Evolutionary conservation across 2,329 filamentous ascomycete species (phyloP).

Genomic region (Arthroderma uncinatum): DNA sequence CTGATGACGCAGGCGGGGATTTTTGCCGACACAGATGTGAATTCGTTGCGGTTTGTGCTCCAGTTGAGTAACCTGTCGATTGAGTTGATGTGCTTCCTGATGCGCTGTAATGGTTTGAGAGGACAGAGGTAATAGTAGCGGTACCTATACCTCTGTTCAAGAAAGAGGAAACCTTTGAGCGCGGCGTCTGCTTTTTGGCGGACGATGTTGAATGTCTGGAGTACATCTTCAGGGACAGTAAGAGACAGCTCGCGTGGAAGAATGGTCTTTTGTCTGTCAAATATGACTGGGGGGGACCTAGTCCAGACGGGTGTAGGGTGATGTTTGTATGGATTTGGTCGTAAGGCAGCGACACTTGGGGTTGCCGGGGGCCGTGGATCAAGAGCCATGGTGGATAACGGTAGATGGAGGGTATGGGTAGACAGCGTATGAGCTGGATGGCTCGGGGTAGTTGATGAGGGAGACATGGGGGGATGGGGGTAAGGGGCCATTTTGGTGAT

Average conservation of each 20-base stretch:
- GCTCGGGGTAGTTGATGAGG: no score
- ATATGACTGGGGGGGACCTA: neutral
- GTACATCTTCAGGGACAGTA: slow-evolving; percentile 4
- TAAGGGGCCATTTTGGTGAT: no score
- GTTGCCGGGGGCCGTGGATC: no score
- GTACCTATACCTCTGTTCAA: slow-evolving; percentile 14
- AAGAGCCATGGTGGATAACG: no score
- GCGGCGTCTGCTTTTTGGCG: slow-evolving; percentile 14
- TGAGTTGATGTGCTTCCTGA: slow-evolving; percentile 16
- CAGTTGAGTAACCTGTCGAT: slow-evolving; percentile 22
- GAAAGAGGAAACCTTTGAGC: slow-evolving; percentile 12
- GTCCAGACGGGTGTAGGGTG: neutral
- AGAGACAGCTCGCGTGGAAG: slow-evolving; percentile 3
- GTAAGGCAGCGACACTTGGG: no score
- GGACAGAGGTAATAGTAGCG: slow-evolving; percentile 23
- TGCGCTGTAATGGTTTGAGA: neutral
- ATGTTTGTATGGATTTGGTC: neutral
- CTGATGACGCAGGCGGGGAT: slow-evolving; percentile 19
- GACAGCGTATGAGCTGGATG: no score
- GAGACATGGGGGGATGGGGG: no score
- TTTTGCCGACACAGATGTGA: slow-evolving; percentile 15
- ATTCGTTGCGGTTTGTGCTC: slow-evolving; percentile 9
- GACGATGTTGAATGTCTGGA: slow-evolving; percentile 12
- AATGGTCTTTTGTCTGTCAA: neutral
- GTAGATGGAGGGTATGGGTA: no score